Conservation (phyloP, 2,329 filamentous ascomycete genomes). For the Colletotrichum destructivum region DNA sequence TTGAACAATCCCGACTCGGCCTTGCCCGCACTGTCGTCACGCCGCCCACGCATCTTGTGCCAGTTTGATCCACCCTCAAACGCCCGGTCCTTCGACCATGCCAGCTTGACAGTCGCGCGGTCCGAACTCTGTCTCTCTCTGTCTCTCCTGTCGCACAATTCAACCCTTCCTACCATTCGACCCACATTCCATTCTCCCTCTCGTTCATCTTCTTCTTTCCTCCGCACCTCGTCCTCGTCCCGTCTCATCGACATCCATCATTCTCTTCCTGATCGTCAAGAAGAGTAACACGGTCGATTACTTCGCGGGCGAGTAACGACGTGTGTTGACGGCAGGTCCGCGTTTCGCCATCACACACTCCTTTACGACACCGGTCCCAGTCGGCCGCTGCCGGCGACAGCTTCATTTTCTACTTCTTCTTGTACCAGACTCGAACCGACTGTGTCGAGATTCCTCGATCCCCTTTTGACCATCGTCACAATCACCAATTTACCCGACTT, state of each 20-base stretch:
- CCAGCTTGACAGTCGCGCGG: constrained; percentile 30
- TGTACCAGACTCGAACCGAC: constrained; percentile 13
- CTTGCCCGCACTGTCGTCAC: constrained; percentile 20
- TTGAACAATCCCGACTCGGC: constrained; percentile 14
- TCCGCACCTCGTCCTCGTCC: constrained; percentile 29
- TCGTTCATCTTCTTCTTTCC: constrained; percentile 24
- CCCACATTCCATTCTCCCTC: constrained; percentile 41
- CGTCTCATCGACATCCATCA: constrained; percentile 34
- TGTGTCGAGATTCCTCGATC: constrained; percentile 37
- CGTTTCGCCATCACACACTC: constrained; percentile 33
- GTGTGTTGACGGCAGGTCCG: constrained; percentile 61
- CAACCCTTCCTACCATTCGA: constrained; percentile 22
- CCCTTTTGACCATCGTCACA: constrained; percentile 9
- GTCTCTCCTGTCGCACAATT: constrained; percentile 26
- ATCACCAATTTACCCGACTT: neutral
- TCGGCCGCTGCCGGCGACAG: neutral
- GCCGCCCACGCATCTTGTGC: neutral
- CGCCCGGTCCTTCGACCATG: constrained; percentile 39
- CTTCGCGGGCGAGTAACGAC: constrained; percentile 67
- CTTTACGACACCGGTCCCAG: constrained; percentile 17
- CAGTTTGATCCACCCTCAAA: constrained; percentile 36
- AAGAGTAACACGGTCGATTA: constrained; percentile 56
- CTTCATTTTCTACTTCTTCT: constrained; percentile 1
- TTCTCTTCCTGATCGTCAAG: constrained; percentile 42
- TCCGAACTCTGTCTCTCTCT: constrained; percentile 24